Base-by-base conservation (phyloP, 2,329 filamentous ascomycete species). In the Ophiostoma fasciatum region DNA sequence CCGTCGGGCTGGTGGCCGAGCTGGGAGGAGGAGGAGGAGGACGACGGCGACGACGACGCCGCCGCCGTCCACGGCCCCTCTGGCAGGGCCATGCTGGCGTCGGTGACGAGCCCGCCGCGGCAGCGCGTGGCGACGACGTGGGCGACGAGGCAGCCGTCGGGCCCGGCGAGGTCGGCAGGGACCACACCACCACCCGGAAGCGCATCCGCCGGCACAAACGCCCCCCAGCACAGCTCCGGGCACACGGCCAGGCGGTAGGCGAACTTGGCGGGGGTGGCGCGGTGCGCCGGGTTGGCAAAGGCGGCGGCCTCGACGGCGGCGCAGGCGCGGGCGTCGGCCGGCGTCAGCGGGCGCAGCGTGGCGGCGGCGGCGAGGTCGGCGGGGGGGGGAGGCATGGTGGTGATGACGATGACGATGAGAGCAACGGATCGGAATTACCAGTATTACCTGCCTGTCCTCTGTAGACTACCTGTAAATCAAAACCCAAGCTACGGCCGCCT, bases 41-140 rank as follows among this genome's bases (percentile, higher is more conserved):
- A 53, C 39, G 55, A 57, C 32, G 21, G 15, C 15, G 15, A 6
- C 13, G 14, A 11, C 21, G 55, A 51, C 20, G 66, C 61, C 38
- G 57, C 53, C 35, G 61, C 57, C 34, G 50, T 53, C 39, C 56
- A 30, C 58, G 30, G 63, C 61, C 33, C 68, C 27, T 61, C 54
- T 1, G 84, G 83, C 28, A 78, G 65, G 17, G 65, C 69, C 82
- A 94, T 93, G 44, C 82, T 74, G 7, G 65, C 64, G 49, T 93
- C 84, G 2, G 75, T 81, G 37, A 92, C 73, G 28, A 71, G 56
- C 0, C 59, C 51, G 34, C 70, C 68, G 26, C 64, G 62, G 26
- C 76, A 79, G 45, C 81, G 77, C 11, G 84, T 87, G 15, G 80
- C 71, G 42, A 93, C 64, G 45, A 88, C 66, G 56, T 93, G 82